Evolutionary conservation across 345 rosid genomes (phyloP).

Genomic region (Tarenaya hassleriana): DNA sequence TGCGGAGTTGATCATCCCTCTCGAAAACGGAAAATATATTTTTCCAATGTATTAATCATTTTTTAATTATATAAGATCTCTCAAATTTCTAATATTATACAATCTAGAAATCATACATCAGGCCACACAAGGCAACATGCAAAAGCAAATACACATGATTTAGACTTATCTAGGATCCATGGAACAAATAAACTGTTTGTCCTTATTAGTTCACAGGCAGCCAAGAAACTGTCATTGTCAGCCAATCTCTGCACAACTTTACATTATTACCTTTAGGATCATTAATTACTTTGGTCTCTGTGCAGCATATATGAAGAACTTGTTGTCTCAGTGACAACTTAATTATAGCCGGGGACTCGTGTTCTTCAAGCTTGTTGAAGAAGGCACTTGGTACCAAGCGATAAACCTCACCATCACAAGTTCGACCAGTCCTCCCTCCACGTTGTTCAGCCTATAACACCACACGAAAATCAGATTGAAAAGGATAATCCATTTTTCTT

Average conservation of each 20-base stretch:
- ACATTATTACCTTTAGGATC: conserved; percentile 71
- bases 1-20: no score
- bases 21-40: no score
- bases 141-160: conserved; percentile 8
- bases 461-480: conserved; percentile 12
- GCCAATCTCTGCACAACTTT: conserved; percentile 2
- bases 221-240: conserved; percentile 5
- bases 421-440: conserved; percentile 91
- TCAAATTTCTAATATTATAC: conserved; percentile 12
- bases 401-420: conserved; percentile 90
- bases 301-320: conserved; percentile 75
- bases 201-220: conserved; percentile 13
- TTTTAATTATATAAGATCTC: conserved; percentile 12
- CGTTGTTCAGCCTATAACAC: conserved; percentile 85
- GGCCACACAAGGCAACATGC: not conserved
- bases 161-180: conserved; percentile 9
- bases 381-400: conserved; percentile 78
- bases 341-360: conserved; percentile 68
- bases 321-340: conserved; percentile 77
- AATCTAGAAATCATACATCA: conserved; percentile 11
- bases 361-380: conserved; percentile 55
- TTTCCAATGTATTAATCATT: conserved; percentile 8
- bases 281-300: conserved; percentile 71
- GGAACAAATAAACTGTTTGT: conserved; percentile 14
- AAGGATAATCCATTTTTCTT: conserved; percentile 4